Percentiles rank a stretch among this genome's conserved stretches.
Evolutionary conservation across 1,139 yeast species (phyloP).

Genomic region (Taphrina betulina): DNA sequence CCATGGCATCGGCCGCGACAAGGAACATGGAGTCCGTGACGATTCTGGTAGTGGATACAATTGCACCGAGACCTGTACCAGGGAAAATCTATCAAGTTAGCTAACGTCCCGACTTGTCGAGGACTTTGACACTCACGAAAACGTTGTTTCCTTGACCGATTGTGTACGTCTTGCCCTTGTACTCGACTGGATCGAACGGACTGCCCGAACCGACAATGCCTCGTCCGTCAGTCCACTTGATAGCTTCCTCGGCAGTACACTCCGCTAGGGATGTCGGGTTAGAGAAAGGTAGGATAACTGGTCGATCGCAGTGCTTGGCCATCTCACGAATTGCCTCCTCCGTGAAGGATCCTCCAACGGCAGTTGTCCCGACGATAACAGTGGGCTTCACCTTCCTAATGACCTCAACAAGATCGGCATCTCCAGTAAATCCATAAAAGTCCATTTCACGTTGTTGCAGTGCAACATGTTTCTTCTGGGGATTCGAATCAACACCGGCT

Average conservation of each 20-base stretch:
- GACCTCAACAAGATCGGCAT: constrained; percentile 62
- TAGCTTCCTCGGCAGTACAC: constrained; percentile 83
- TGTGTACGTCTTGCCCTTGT: constrained; percentile 32
- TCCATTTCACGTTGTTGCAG: constrained; percentile 31
- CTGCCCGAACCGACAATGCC: constrained; percentile 97
- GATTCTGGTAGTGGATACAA: constrained; percentile 73
- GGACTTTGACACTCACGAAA: not conserved
- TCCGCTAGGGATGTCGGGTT: constrained; percentile 97
- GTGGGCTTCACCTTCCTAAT: constrained; percentile 79
- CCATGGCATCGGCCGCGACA: constrained; percentile 91
- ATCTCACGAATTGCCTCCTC: constrained; percentile 80
- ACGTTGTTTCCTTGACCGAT: constrained; percentile 33
- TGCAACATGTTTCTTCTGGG: constrained; percentile 31
- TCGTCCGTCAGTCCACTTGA: constrained; percentile 86
- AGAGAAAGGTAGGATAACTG: constrained; percentile 91
- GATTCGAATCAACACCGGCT: constrained; percentile 41
- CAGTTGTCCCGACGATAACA: constrained; percentile 91
- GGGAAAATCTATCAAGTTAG: constrained; percentile 95
- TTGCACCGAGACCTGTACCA: constrained; percentile 69
- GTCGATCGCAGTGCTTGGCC: constrained; percentile 82
- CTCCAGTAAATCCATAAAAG: constrained; percentile 25
- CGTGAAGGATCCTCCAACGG: constrained; percentile 92
- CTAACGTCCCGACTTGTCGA: constrained; percentile 81
- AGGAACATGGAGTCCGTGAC: constrained; percentile 89
- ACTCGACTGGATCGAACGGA: constrained; percentile 80